Percentiles rank a stretch among this genome's conserved stretches.
These are phyloP conservation scores for Coniella lustricola DNA, from an alignment of 2,329 filamentous ascomycete genomes.

Conservation along the genomic window DNA sequence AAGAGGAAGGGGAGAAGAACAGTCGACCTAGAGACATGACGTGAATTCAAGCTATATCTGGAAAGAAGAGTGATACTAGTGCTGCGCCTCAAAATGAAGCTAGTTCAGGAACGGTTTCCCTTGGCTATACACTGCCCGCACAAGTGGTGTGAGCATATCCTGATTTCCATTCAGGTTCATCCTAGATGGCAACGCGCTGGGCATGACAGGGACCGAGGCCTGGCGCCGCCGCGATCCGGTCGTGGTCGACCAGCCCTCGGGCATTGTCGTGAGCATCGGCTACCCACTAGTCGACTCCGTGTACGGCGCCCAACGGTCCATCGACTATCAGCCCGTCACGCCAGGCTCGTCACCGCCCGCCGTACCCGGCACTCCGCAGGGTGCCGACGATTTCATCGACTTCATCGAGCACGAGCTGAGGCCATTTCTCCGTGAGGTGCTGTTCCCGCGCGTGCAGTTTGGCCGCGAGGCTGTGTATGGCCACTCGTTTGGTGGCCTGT, in stretches of 20 bases:
- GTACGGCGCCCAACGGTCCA: slow-evolving; percentile 18
- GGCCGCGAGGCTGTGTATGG: slow-evolving; percentile 20
- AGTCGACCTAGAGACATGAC: not conserved
- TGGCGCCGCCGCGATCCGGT: slow-evolving; percentile 22
- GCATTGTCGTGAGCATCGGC: slow-evolving; percentile 22
- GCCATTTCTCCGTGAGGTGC: slow-evolving; percentile 19
- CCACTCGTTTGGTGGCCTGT: slow-evolving; percentile 22
- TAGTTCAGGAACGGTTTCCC: no score
- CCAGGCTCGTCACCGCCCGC: slow-evolving; percentile 13
- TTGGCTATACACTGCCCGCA: no score
- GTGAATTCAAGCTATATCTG: not conserved
- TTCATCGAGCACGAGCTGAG: slow-evolving; percentile 19
- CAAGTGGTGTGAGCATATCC: no score
- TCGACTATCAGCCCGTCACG: slow-evolving; percentile 21
- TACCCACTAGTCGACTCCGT: slow-evolving; percentile 21
- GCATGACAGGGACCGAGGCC: slow-evolving; percentile 21
- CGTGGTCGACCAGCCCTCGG: slow-evolving; percentile 20
- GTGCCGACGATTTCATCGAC: slow-evolving; percentile 19
- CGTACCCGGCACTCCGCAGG: slow-evolving; percentile 8
- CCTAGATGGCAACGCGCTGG: slow-evolving; percentile 23
- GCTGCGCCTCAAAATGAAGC: no score
- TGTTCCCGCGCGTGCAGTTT: slow-evolving; percentile 20
- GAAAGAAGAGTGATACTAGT: no score
- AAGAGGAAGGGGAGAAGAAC: no score
- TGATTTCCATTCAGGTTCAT: slow-evolving; percentile 18